Evolutionary conservation across 768 basidiomycete species (phyloP).

Genomic region (Stropharia rugosoannulata): DNA sequence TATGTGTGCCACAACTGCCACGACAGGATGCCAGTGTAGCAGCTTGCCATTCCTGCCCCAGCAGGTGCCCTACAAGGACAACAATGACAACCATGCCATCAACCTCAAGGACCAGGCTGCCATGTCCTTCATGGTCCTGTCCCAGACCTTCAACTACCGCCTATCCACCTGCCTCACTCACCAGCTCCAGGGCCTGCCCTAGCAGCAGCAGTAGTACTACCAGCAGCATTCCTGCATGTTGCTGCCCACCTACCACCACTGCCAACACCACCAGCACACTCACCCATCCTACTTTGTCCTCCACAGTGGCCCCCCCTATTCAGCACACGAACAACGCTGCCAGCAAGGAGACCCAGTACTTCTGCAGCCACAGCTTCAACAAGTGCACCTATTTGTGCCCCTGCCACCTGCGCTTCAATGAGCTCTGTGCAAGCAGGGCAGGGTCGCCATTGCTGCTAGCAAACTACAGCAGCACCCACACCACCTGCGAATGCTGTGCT

Average conservation of each 20-base stretch:
- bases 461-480: conserved; percentile 14
- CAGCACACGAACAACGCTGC: conserved; percentile 91
- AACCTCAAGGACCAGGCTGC: conserved; percentile 62
- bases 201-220: conserved; percentile 11
- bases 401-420: conserved; percentile 83
- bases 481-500: conserved; percentile 21
- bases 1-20: conserved; percentile 73
- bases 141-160: conserved; percentile 52
- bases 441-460: conserved; percentile 17
- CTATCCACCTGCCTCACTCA: neutral
- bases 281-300: conserved; percentile 35
- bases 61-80: conserved; percentile 42
- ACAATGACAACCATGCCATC: conserved; percentile 52
- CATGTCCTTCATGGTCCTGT: conserved; percentile 57
- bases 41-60: conserved; percentile 41
- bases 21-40: conserved; percentile 38
- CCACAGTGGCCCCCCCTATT: conserved; percentile 59
- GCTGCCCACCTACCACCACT: too few relatives aligned
- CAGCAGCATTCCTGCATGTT: neutral
- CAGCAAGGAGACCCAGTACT: too few relatives aligned
- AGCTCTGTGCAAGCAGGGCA: conserved; percentile 68
- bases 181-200: too few relatives aligned
- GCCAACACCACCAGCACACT: neutral
- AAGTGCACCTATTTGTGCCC: conserved; percentile 86
- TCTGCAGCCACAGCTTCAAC: conserved; percentile 85